Percentiles rank a stretch among this genome's conserved stretches.
These are phyloP conservation scores for Penicillium robsamsonii DNA, from an alignment of 495 filamentous ascomycete species.

Conservation along the genomic window DNA sequence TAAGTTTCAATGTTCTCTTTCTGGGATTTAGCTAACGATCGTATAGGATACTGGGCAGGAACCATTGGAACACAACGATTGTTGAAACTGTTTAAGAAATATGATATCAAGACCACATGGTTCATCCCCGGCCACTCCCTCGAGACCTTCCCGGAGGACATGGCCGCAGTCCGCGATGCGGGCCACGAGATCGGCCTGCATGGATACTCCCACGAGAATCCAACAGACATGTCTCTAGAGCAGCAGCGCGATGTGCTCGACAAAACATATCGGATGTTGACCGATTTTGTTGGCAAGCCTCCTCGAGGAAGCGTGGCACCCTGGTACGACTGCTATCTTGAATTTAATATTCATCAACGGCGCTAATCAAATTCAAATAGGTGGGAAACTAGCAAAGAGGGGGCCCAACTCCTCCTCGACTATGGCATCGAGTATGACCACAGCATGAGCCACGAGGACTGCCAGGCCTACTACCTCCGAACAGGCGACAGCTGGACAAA, in stretches of 20 bases:
- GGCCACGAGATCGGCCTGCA: constrained; percentile 78
- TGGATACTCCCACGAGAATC: constrained; percentile 76
- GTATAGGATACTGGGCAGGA: constrained; percentile 64
- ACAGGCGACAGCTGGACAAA: constrained; percentile 59
- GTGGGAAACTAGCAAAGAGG: constrained; percentile 67
- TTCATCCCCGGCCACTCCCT: constrained; percentile 80
- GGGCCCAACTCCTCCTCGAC: constrained; percentile 60
- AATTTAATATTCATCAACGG: too few relatives aligned
- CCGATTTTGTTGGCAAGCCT: constrained; percentile 71
- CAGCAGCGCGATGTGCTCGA: constrained; percentile 76
- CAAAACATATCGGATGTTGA: constrained; percentile 70
- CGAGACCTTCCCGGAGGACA: constrained; percentile 76
- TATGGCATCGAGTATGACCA: constrained; percentile 72
- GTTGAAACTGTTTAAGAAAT: constrained; percentile 72
- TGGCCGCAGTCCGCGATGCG: constrained; percentile 65
- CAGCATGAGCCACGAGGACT: constrained; percentile 64
- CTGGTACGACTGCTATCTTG: constrained; percentile 20
- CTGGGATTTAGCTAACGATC: constrained; percentile 12
- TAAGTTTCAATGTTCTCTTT: constrained; percentile 12
- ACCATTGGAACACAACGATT: constrained; percentile 67
- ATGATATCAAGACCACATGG: constrained; percentile 78
- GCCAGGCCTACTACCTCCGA: constrained; percentile 61
- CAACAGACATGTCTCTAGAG: constrained; percentile 68
- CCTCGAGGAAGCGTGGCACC: constrained; percentile 66
- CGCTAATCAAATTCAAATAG: constrained; percentile 10